Base-by-base conservation (phyloP, 2,329 filamentous ascomycete genomes). In the Cercospora canescens region DNA sequence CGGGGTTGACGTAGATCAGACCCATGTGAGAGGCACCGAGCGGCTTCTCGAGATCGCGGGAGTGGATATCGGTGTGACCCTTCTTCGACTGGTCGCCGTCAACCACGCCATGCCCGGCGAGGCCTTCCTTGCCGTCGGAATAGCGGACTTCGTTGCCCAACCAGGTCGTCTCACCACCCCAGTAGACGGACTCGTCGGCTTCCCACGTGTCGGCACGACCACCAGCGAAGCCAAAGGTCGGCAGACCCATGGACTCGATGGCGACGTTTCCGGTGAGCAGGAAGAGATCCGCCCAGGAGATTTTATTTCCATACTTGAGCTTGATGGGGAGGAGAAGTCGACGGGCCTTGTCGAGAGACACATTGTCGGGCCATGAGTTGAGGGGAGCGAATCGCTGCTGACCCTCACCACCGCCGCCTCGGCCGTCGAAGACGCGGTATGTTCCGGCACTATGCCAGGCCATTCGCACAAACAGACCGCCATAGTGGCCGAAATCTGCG, bases 311-410 rank as follows among this genome's bases (percentile, higher is more conserved):
- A 71, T 93, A 93, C 85, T 93, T 93, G 73, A 92, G 90, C 86
- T 93, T 93, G 81, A 93, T 88, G 64, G 91, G 91, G 89, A 90
- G 92, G 48, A 93, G 82, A 63, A 93, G 86, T 69, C 91, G 90
- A 64, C 91, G 90, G 34, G 90, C 91, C 86, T 93, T 93, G 85
- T 93, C 91, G 62, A 93, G 85, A 73, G 84, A 88, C 75, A 88
- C 89, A 71, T 93, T 93, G 81, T 93, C 91, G 48, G 91, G 91
- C 91, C 91, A 93, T 82, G 88, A 88, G 85, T 93, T 93, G 76
- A 93, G 87, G 6, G 91, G 91, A 61, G 91, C 90, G 73, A 93
- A 93, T 45, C 91, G 88, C 81, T 93, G 91, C 80, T 93, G 91
- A 64, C 89, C 91, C 60, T 71, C 63, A 62, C 90, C 91, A 74